Base-by-base conservation (phyloP, 768 basidiomycete genomes). In the Kwoniella mangroviensis region DNA sequence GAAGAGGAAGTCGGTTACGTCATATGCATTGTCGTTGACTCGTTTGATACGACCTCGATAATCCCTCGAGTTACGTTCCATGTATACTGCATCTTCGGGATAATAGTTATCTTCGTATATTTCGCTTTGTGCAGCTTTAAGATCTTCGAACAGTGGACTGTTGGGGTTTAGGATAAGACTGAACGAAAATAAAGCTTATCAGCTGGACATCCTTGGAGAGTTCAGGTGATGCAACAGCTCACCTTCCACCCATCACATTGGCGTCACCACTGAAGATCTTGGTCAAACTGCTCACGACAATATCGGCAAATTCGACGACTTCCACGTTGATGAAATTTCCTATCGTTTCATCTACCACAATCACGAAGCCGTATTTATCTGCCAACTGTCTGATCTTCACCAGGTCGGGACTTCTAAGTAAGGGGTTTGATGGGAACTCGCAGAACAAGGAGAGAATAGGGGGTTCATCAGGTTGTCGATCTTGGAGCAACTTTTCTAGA, bases 241-340 rank as follows among this genome's bases (percentile, higher is more conserved):
- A 96, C 96, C 92, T 92, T 79, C 96, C 96, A 55, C 96, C 96
- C 96, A 98, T 98, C 61, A 95, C 93, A 78, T 99, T 98, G 49
- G 90, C 88, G 64, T 92, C 90, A 1, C 96, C 96, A 72, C 93
- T 94, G 85, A 99, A 98, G 34, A 98, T 87, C 85, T 98, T 98
- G 22, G 92, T 91, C 78, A 98, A 83, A 84, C 93, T 95, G 76
- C 92, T 94, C 52, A 90, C 94, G 9, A 96, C 90, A 28, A 99
- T 87, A 80, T 98, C 96, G 10, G 90, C 91, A 70, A 88, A 92
- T 17, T 89, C 90, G 1, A 95, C 85, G 4, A 94, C 90, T 75
- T 96, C 91, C 42, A 98, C 93, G 73, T 98, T 99, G 72, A 92
- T 88, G 71, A 95, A 93, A 79, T 94, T 97, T 11, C 94, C 96